These are phyloP conservation scores for Daldinia bambusicola DNA, from an alignment of 495 filamentous ascomycete species.

Conservation along the genomic window DNA sequence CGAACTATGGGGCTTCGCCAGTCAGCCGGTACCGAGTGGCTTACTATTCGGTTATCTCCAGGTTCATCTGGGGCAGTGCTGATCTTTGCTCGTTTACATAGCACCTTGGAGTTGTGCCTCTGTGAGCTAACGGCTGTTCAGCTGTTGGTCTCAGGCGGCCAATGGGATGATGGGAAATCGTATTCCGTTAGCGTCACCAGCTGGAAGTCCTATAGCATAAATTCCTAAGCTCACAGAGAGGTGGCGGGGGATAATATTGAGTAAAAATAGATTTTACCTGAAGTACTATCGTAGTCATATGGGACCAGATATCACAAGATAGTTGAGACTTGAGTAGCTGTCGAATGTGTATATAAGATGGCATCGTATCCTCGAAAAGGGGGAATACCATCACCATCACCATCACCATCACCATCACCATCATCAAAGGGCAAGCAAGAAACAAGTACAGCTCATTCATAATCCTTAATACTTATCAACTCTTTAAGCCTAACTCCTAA, in stretches of 20 bases:
- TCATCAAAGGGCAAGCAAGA: not conserved
- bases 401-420: constrained; percentile 1
- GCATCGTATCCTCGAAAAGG: constrained; percentile 4
- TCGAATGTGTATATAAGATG: constrained; percentile 25
- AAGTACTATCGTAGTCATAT: not conserved
- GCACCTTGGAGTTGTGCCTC: not conserved
- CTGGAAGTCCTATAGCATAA: constrained; percentile 16
- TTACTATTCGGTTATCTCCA: constrained; percentile 13
- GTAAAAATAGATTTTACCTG: constrained; percentile 31
- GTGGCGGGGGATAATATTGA: not conserved
- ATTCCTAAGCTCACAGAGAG: not conserved
- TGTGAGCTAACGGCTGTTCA: not conserved
- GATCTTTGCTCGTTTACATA: constrained; percentile 11
- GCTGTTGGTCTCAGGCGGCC: constrained; percentile 4
- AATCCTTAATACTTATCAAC: not conserved
- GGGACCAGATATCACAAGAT: constrained; percentile 9
- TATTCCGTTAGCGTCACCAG: constrained; percentile 19
- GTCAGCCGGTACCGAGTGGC: constrained; percentile 28
- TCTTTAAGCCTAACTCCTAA: not conserved
- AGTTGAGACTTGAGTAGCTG: not conserved
- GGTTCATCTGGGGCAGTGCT: constrained; percentile 16
- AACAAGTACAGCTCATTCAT: not conserved
- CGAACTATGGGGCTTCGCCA: constrained; percentile 14
- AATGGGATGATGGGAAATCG: constrained; percentile 11
- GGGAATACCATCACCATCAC: not conserved